Base-by-base conservation (phyloP, 495 filamentous ascomycete genomes). In the Penicilliopsis zonata region DNA sequence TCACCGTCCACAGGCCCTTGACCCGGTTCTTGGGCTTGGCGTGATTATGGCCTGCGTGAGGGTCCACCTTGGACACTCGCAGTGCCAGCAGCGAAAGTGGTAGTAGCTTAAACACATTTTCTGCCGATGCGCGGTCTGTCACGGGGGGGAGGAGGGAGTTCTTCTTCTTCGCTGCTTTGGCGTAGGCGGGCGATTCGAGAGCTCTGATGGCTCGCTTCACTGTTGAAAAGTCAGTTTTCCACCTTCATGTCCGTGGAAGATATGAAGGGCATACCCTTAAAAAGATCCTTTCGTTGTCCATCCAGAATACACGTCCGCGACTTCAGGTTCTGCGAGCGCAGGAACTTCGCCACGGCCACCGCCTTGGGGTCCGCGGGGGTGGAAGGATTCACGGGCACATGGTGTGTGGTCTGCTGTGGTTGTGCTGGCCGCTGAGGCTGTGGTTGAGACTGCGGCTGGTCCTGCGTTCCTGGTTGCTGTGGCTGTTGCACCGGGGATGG, bases 161-260 rank as follows among this genome's bases (percentile, higher is more conserved):
- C 69, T 95, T 95, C 43, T 73, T 76, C 27, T 48, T 46, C 40
- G 76, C 76, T 31, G 87, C 86, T 62, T 86, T 86, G 30, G 63
- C 70, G 55, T 99, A 99, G 30, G 76, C 83, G 35, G 80, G 77
- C 24, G 86, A 93, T 57, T 90, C 69, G 38, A 99, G 76, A 30
- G 87, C 88, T 42, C 92, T 81, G 35, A 99, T 78, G 19, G 92
- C 92, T 47, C 92, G 84, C 67, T 99, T 99, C 54, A 99, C 92
- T 94, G 40, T 34, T 21, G 1, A 27, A 3, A 30, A 18, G 33
- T 49, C 37, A 38, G 34, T 8, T 27, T 28, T n/a, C n/a, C n/a
- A n/a, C n/a, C n/a, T n/a, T n/a, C n/a, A n/a, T n/a, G n/a, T n/a
- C n/a, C n/a, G n/a, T n/a, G n/a, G n/a, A n/a, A n/a, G n/a, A n/a